Evolutionary conservation across 176 grass and related monocot genomes (phyloP).

Genomic region (Triticum urartu): DNA sequence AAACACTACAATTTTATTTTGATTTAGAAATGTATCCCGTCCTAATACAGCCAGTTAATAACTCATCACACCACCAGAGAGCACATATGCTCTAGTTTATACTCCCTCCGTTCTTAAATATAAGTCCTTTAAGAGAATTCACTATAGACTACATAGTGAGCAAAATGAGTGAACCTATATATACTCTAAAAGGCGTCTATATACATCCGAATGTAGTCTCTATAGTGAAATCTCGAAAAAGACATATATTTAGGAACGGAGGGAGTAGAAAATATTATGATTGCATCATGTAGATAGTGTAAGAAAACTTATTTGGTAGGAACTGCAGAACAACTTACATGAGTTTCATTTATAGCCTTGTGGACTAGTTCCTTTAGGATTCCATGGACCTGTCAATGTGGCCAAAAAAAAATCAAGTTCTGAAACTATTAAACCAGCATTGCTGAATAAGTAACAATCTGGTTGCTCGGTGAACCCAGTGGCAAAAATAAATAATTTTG

Average conservation of each 20-base stretch:
- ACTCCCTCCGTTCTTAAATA: too few species aligned
- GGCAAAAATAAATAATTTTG: not conserved
- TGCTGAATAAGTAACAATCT: constrained; percentile 15
- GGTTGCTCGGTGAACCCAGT: not conserved
- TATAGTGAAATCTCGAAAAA: too few species aligned
- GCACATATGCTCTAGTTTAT: not conserved
- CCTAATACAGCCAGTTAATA: not conserved
- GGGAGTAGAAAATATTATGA: not conserved
- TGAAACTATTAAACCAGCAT: not conserved
- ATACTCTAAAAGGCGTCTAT: too few species aligned
- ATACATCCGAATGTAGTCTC: too few species aligned
- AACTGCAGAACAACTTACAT: constrained; percentile 44
- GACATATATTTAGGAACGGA: too few species aligned
- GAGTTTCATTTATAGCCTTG: constrained; percentile 92
- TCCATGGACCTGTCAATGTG: constrained; percentile 73
- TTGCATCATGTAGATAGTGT: not conserved
- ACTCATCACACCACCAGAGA: not conserved
- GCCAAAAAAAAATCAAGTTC: not conserved
- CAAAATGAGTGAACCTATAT: too few species aligned
- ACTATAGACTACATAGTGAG: too few species aligned
- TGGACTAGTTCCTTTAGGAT: constrained; percentile 95
- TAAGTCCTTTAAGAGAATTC: too few species aligned
- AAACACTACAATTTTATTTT: not conserved
- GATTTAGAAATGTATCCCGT: not conserved
- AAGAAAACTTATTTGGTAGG: not conserved